These are phyloP conservation scores for Pterocarpus macrocarpus DNA, from an alignment of 306 rosid species.

Conservation along the genomic window DNA sequence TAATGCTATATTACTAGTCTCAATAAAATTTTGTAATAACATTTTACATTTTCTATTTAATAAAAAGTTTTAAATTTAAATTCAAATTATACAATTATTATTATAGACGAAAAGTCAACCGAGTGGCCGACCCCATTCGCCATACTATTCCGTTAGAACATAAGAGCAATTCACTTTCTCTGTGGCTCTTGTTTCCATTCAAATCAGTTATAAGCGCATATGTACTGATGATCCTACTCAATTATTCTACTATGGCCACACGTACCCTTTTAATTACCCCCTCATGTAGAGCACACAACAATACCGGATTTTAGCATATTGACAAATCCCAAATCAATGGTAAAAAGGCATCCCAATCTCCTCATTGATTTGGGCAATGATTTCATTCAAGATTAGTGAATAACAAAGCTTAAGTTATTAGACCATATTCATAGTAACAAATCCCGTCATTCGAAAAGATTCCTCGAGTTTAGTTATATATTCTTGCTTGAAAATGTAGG, in stretches of 20 bases:
- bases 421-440: conserved; percentile 33
- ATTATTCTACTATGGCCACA: neutral
- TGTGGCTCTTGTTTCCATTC: neutral
- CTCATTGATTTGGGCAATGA: neutral
- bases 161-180: conserved; percentile 15
- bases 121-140: neutral
- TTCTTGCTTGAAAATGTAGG: conserved; percentile 25
- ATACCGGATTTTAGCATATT: neutral
- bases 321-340: conserved; percentile 4
- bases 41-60: no score
- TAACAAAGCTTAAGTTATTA: neutral
- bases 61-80: no score
- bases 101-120: neutral
- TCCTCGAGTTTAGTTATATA: conserved; percentile 7
- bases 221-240: conserved; percentile 1
- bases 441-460: conserved; percentile 51
- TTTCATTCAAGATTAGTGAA: conserved; percentile 18
- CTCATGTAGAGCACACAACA: neutral
- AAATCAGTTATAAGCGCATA: conserved; percentile 2
- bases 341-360: conserved; percentile 1
- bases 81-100: no score
- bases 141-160: neutral
- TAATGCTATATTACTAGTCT: no score
- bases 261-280: no score
- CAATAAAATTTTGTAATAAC: no score